phyloP scores from a whole-genome alignment of 1,139 yeast species.

The Blastobotrys niveus region DNA sequence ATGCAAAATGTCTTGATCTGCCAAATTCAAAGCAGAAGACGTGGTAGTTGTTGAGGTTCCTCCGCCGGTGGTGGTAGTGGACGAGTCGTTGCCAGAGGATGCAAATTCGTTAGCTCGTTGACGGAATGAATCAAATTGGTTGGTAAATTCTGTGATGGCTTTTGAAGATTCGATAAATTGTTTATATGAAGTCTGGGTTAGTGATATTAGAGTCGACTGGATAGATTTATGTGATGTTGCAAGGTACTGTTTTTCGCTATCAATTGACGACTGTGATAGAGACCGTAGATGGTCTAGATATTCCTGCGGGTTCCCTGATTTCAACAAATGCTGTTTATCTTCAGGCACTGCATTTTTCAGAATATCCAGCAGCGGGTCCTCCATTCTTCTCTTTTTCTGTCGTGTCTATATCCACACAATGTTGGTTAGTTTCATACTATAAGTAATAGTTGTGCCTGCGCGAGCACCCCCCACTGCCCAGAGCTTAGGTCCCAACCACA shows the following conservation, averaged over 20 bases:
- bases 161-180: constrained; percentile 24
- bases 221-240: constrained; percentile 20
- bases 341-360: constrained; percentile 22
- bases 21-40: neutral
- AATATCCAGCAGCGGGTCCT: constrained; percentile 27
- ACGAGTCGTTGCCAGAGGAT: neutral
- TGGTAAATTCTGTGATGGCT: constrained; percentile 18
- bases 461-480: no score
- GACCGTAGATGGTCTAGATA: constrained; percentile 24
- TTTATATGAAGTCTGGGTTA: constrained; percentile 24
- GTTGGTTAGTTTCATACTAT: no score
- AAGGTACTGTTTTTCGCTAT: constrained; percentile 21
- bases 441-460: no score
- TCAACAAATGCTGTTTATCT: constrained; percentile 12
- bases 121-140: constrained; percentile 20
- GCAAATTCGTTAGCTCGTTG: neutral
- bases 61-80: neutral
- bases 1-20: constrained; percentile 2
- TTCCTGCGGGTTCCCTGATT: constrained; percentile 11
- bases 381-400: no score
- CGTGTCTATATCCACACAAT: no score
- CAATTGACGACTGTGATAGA: constrained; percentile 21
- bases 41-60: neutral
- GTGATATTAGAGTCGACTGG: constrained; percentile 22
- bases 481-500: no score